Evolutionary conservation across 768 basidiomycete species (phyloP).

Genomic region (Rhizopogon vesiculosus): DNA sequence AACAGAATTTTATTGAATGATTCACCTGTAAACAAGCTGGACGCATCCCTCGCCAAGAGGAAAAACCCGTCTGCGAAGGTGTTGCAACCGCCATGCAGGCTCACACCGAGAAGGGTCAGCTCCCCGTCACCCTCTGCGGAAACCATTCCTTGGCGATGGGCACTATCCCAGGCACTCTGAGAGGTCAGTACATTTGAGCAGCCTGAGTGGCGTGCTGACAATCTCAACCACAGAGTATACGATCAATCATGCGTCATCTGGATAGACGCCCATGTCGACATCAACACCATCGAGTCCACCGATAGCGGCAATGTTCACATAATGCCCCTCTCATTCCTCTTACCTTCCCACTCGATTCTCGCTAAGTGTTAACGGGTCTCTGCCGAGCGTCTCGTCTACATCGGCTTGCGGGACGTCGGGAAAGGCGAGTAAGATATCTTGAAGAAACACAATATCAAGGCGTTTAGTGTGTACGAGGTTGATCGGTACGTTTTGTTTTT

Average conservation of each 20-base stretch:
- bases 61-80: constrained; percentile 89
- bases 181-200: constrained; percentile 38
- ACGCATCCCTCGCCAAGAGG: constrained; percentile 78
- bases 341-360: constrained; percentile 23
- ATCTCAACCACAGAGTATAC: constrained; percentile 42
- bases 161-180: constrained; percentile 84
- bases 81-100: constrained; percentile 73
- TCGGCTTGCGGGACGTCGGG: constrained; percentile 94
- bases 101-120: constrained; percentile 71
- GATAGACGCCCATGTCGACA: constrained; percentile 97
- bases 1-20: not conserved
- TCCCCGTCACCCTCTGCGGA: constrained; percentile 91
- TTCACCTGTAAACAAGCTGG: not conserved
- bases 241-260: constrained; percentile 87
- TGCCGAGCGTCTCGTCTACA: constrained; percentile 85
- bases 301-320: constrained; percentile 94
- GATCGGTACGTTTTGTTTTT: constrained; percentile 45
- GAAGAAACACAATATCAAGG: constrained; percentile 74
- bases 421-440: constrained; percentile 84
- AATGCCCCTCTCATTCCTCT: constrained; percentile 94
- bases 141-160: constrained; percentile 96
- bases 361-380: constrained; percentile 52
- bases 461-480: constrained; percentile 90
- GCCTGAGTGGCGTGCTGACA: constrained; percentile 1
- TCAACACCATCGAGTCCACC: constrained; percentile 86